phyloP scores from a whole-genome alignment of 768 basidiomycete genomes.

The Boletales sp. region DNA sequence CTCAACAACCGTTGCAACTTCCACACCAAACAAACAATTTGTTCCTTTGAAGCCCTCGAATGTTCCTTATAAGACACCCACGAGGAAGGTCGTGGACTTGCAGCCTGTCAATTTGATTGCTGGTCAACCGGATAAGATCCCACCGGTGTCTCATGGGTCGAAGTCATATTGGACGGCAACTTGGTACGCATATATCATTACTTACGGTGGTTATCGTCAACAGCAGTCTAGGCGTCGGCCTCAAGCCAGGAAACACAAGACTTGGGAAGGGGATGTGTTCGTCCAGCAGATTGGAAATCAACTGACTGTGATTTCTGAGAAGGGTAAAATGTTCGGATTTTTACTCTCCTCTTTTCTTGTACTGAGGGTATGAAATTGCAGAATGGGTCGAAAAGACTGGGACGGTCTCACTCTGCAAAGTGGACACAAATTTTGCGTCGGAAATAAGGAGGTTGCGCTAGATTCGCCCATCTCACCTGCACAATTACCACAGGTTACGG shows the following conservation, averaged over 20 bases:
- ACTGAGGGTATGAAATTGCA: constrained; percentile 27
- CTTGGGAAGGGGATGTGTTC: constrained; percentile 81
- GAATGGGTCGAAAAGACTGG: constrained; percentile 61
- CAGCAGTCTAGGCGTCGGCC: constrained; percentile 58
- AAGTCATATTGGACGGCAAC: constrained; percentile 62
- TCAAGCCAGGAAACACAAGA: constrained; percentile 73
- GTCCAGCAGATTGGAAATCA: constrained; percentile 49
- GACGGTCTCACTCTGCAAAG: constrained; percentile 47
- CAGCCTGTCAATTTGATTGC: constrained; percentile 39
- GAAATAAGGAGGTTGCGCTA: constrained; percentile 60
- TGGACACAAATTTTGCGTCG: constrained; percentile 44
- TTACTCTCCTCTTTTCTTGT: background rate
- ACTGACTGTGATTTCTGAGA: constrained; percentile 62
- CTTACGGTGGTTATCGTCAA: constrained; percentile 3
- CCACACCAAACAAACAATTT: constrained; percentile 32
- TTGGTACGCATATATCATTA: constrained; percentile 43
- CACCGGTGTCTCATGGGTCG: constrained; percentile 9
- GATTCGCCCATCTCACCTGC: constrained; percentile 48
- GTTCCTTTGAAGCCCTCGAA: constrained; percentile 30
- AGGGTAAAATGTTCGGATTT: constrained; percentile 58
- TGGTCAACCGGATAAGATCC: constrained; percentile 6
- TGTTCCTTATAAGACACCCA: constrained; percentile 21
- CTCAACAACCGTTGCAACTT: constrained; percentile 13
- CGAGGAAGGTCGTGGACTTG: constrained; percentile 34
- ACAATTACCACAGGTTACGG: constrained; percentile 47